phyloP scores from a whole-genome alignment of 257 asterid species.

The Solanum boliviense region DNA sequence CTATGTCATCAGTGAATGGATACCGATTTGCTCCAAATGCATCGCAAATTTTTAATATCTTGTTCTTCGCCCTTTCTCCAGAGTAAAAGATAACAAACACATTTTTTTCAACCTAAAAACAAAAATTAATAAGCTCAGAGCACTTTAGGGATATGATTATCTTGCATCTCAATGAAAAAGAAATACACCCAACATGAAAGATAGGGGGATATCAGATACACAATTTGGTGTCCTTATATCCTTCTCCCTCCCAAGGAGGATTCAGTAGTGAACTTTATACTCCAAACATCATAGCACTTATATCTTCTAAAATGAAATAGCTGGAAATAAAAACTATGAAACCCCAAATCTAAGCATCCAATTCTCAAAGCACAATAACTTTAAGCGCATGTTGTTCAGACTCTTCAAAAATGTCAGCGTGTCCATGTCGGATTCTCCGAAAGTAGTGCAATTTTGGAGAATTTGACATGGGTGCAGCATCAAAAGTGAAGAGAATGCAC shows the following conservation, averaged over 20 bases:
- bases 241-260: not conserved
- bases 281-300: not conserved
- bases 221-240: not conserved
- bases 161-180: not conserved
- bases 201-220: not conserved
- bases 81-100: slow-evolving; percentile 52
- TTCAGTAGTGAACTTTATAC: not conserved
- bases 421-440: not conserved
- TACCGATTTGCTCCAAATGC: slow-evolving; percentile 63
- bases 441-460: not conserved
- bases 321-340: not conserved
- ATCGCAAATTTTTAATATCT: slow-evolving; percentile 51
- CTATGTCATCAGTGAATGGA: slow-evolving; percentile 41
- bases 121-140: not conserved
- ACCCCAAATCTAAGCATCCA: not conserved
- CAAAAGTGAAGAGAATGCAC: not conserved
- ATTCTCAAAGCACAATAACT: not conserved
- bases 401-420: not conserved
- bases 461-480: not conserved
- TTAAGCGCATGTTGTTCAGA: not conserved
- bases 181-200: not conserved
- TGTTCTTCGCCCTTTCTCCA: slow-evolving; percentile 53
- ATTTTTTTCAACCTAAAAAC: slow-evolving; percentile 47
- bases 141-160: not conserved
- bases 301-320: not conserved